phyloP scores from a whole-genome alignment of 345 rosid genomes.

The Mangifera indica region DNA sequence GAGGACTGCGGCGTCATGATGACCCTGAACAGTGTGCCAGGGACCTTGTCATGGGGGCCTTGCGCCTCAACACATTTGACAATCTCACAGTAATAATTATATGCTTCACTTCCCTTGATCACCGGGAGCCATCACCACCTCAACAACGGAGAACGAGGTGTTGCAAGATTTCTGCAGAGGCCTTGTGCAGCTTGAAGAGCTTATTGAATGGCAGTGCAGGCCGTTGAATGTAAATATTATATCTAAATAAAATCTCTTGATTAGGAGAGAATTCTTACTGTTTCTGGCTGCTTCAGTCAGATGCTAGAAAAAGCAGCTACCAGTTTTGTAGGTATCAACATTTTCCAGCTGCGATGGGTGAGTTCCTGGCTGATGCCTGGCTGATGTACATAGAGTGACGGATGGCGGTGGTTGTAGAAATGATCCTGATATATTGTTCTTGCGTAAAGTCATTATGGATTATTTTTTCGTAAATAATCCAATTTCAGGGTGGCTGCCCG shows the following conservation, averaged over 20 bases:
- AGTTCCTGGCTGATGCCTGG: constrained; percentile 22
- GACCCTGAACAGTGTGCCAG: constrained; percentile 71
- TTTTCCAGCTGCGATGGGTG: constrained; percentile 10
- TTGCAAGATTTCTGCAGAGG: constrained; percentile 66
- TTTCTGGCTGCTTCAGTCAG: constrained; percentile 42
- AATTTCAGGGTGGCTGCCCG: neutral
- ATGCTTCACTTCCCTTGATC: constrained; percentile 55
- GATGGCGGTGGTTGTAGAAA: constrained; percentile 28
- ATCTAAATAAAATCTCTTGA: constrained; percentile 5
- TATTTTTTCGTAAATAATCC: neutral
- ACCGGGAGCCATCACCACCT: constrained; percentile 35
- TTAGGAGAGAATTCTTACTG: constrained; percentile 18
- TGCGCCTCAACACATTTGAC: constrained; percentile 55
- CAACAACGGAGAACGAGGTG: constrained; percentile 46
- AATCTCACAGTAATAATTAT: constrained; percentile 78
- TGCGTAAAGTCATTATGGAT: constrained; percentile 10
- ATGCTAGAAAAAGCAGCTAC: constrained; percentile 38
- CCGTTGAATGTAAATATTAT: constrained; percentile 27
- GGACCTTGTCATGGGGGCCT: constrained; percentile 81
- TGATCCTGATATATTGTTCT: neutral
- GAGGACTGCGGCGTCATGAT: constrained; percentile 56
- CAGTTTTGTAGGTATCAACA: constrained; percentile 34
- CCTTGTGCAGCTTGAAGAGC: constrained; percentile 60
- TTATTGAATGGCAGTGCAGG: constrained; percentile 45
- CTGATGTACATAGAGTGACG: constrained; percentile 25